Evolutionary conservation across 139 green algal species (phyloP).

Genomic region (Mychonastes homosphaera): DNA sequence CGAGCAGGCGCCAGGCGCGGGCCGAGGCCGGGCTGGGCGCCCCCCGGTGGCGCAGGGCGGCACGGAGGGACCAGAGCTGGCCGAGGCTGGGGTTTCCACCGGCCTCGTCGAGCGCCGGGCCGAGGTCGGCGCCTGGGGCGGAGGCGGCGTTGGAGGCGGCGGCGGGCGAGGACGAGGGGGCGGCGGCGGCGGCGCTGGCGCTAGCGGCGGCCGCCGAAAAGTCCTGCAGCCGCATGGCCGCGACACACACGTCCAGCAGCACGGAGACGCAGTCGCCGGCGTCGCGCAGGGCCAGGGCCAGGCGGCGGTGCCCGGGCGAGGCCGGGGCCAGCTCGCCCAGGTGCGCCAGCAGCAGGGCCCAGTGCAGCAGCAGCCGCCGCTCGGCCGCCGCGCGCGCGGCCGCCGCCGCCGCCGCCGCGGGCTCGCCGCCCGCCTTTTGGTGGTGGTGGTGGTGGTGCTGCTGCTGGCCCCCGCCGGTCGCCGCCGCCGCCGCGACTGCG

Average conservation of each 20-base stretch:
- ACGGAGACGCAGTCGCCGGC: constrained; percentile 21
- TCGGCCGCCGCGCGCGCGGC: not conserved
- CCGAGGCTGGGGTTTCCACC: not conserved
- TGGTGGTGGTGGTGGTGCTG: constrained; percentile 3
- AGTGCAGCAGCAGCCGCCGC: constrained; percentile 26
- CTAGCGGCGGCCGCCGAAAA: too few relatives aligned
- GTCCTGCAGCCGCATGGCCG: too few relatives aligned
- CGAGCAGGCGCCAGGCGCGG: constrained; percentile 9
- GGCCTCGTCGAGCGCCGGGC: not conserved
- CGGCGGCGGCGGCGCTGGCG: not conserved
- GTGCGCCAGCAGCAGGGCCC: constrained; percentile 41
- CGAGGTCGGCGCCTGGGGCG: not conserved
- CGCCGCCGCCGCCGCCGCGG: not conserved
- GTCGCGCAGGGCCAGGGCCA: constrained; percentile 19
- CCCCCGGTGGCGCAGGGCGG: constrained; percentile 6
- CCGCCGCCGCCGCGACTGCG: constrained; percentile 13
- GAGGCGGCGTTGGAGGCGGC: not conserved
- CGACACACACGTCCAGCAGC: constrained; percentile 19
- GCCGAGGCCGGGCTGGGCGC: not conserved
- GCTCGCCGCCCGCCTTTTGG: not conserved
- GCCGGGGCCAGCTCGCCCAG: constrained; percentile 8
- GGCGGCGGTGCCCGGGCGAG: not conserved
- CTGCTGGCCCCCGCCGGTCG: not conserved
- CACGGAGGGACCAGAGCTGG: constrained; percentile 9
- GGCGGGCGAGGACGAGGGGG: too few relatives aligned